Conservation (phyloP, 441 rosid species). For the Pelargonium citronellum region DNA sequence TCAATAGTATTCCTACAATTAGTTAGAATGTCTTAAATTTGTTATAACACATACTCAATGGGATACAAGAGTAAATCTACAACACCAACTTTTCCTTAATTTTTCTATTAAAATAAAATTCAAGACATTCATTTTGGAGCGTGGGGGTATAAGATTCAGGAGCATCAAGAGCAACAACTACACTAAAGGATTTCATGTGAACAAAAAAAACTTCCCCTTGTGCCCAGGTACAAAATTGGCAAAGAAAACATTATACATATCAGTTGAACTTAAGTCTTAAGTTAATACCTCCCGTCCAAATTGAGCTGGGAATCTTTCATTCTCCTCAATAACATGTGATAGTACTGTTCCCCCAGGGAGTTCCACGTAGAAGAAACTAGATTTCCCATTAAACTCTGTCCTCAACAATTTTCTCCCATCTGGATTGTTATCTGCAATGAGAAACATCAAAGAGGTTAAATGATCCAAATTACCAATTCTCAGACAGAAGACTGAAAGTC, state of each 20-base stretch:
- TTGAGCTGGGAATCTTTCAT: slow-evolving; percentile 74
- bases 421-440: slow-evolving; percentile 38
- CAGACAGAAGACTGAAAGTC: neutral
- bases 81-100: no score
- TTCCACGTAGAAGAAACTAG: slow-evolving; percentile 69
- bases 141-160: neutral
- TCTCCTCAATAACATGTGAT: slow-evolving; percentile 58
- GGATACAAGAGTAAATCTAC: no score
- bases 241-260: neutral
- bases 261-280: neutral
- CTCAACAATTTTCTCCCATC: slow-evolving; percentile 71
- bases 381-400: slow-evolving; percentile 45
- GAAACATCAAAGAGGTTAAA: slow-evolving; percentile 11
- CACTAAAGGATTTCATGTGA: neutral
- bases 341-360: slow-evolving; percentile 67
- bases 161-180: neutral
- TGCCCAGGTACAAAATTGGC: neutral
- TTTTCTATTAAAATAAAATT: no score
- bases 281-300: slow-evolving; percentile 91
- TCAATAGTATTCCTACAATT: no score
- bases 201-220: neutral
- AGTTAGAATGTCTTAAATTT: no score
- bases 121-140: no score
- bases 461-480: neutral
- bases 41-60: no score